Evolutionary conservation across 208 protist genomes (phyloP).

Genomic region (Giardia duodenalis): DNA sequence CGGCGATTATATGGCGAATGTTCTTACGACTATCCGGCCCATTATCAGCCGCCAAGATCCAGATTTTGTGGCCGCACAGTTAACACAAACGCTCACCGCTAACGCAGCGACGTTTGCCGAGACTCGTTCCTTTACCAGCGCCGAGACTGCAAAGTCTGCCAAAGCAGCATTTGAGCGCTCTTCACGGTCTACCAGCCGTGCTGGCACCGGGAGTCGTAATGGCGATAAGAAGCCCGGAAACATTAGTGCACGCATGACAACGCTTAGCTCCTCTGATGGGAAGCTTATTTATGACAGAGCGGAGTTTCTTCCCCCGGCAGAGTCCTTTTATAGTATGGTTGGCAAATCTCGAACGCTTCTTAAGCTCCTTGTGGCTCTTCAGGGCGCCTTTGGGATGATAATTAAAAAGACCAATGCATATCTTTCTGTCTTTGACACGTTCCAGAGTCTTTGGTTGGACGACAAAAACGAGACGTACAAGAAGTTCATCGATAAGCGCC

Average conservation of each 20-base stretch:
- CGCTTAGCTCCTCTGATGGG: not conserved
- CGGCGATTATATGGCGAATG: slow-evolving; percentile 8
- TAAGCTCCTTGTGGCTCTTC: not conserved
- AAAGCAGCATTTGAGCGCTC: not conserved
- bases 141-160: not conserved
- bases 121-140: not conserved
- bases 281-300: not conserved
- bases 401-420: not conserved
- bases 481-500: slow-evolving; percentile 34
- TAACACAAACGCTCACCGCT: not conserved
- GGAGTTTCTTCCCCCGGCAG: not conserved
- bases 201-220: not conserved
- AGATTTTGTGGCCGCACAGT: not conserved
- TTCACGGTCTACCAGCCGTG: not conserved
- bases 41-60: not conserved
- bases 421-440: not conserved
- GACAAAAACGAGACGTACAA: slow-evolving; percentile 71
- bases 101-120: not conserved
- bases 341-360: slow-evolving; percentile 11
- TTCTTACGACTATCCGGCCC: not conserved
- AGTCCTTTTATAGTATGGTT: not conserved
- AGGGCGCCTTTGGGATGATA: not conserved
- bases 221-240: not conserved
- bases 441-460: slow-evolving; percentile 67
- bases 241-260: no score